Evolutionary conservation across 768 basidiomycete genomes (phyloP), one percentile per base, ranked within the genome.

Genomic region (Mycena indigotica): DNA sequence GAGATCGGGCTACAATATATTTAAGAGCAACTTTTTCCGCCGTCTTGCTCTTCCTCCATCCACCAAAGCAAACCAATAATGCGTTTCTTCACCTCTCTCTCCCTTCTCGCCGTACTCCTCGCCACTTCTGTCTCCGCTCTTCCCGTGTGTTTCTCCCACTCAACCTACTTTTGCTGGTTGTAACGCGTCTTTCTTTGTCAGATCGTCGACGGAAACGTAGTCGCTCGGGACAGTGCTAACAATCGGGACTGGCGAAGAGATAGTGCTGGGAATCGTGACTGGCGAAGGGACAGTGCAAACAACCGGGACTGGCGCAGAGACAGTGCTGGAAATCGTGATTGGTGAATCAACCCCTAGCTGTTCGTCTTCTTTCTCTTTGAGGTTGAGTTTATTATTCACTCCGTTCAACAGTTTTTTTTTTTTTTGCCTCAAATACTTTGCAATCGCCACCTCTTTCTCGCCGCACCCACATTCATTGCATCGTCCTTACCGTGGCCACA

Each of bases 131-230:
- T 44, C 41, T 23, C 41, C n/a, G 41, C 21, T 44, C 5, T 8
- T 57, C 73, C 77, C 61, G 64, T 73, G 49, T 78, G 79, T 56
- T 76, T 78, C 62, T 54, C 74, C 72, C 35, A 51, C 53, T 40
- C 48, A 32, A 32, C 58, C 70, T 5, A 5, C 23, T 21, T 13
- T 44, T 21, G 8, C 41, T 23, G 41, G 8, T 44, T 6, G 8
- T 57, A 73, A 76, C 61, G 64, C 73, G 49, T 78, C 80, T 56
- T 76, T 78, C 62, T 54, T 74, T 72, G 30, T 28, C 56, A 69
- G 66, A 55, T 66, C 28, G 66, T 58, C 52, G 66, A 66, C 32
- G 64, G 64, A 53, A 65, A 51, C 25, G 50, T 56, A 21, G 48
- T 49, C 28, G 46, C 58, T 3, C 65, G 52, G 23, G 60, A 64